Base-by-base conservation (phyloP, 805 yeast species). In the Ogataea henricii region DNA sequence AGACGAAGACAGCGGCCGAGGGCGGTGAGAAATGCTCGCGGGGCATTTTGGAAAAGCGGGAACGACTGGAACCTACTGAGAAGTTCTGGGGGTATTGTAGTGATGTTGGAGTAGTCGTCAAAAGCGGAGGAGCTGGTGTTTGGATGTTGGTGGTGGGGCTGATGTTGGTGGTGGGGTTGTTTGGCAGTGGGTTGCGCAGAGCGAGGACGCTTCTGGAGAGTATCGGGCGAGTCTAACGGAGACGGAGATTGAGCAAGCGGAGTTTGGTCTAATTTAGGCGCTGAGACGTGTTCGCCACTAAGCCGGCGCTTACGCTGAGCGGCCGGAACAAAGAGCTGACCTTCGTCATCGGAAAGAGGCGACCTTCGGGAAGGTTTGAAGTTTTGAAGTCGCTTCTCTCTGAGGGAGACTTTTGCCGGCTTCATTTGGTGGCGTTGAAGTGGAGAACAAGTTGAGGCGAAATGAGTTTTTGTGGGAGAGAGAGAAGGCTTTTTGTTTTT, bases 1-100 rank as follows among this genome's bases (percentile, higher is more conserved):
- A 85, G 71, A 40, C 77, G 74, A 18, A 86, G 68, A 45, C 79
- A 76, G 26, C 81, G 70, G 0, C 83, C 82, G 4, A 87, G 73
- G 32, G 81, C 82, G 29, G 74, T 67, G 54, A 81, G 81, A 60
- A 86, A 86, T 6, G 83, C 67, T 26, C 72, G 74, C 8, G 92
- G 90, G 0, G 92, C 92, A 43, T 75, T 73, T 49, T 72, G 74
- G 69, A 85, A 85, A 25, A 86, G 70, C 0, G 89, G 79, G 62
- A 85, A 83, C n/a, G 75, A 74, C 41, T 77, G 70, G 33, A 85
- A 68, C 30, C 76, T 68, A 43, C 72, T 74, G 53, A 82, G 61
- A n/a, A 85, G 69, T 46, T 76, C 81, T 2, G 79, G 75, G 0
- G 89, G 89, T 9, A 77, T 55, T 1, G 55, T 33, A 9, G 56